Evolutionary conservation across 352 stramenopile species (phyloP), one percentile per base, ranked within the genome.

Genomic region (Albugo candida): DNA sequence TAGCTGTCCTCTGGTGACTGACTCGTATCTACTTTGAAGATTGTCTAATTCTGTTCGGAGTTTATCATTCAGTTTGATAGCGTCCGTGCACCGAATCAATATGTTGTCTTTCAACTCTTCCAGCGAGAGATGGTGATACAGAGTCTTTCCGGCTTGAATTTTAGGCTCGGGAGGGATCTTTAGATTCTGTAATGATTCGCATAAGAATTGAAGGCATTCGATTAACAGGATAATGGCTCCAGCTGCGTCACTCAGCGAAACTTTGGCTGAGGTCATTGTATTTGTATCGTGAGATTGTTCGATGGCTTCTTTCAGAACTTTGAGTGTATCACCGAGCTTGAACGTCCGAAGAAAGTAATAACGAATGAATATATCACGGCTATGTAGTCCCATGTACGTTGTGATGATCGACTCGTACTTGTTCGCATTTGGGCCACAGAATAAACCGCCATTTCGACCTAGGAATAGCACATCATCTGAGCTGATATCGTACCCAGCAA

Each of bases 271-370:
- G 8, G 58, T 56, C 20, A 96, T 65, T 38, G 63, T 68, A 18
- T 80, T 79, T 5, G 88, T 86, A 57, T 96, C 61, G 6, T 73
- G 63, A 39, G 84, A 92, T n/a, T 68, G 64, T 16, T 83, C 71
- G 21, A 98, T 91, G 16, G 94, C 70, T 52, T 70, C 65, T 36
- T 88, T 73, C 11, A 96, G 63, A 1, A 70, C 74, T 24, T 80
- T 73, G 40, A 98, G 83, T 47, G 93, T 93, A 61, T 97, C 93
- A 43, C 85, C 92, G 13, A 98, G 66, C 20, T 98, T 94, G 58
- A 95, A 97, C 20, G 95, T 84, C 19, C 92, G 73, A 45, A 93
- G 83, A 47, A 97, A 98, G 58, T 95, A 98, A 59, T 97, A 97
- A 58, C 95, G 87, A 36, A 97, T 74, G 56, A 98, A 98, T n/a